Conservation (phyloP, 257 asterid genomes). For the Linaria vulgaris region DNA sequence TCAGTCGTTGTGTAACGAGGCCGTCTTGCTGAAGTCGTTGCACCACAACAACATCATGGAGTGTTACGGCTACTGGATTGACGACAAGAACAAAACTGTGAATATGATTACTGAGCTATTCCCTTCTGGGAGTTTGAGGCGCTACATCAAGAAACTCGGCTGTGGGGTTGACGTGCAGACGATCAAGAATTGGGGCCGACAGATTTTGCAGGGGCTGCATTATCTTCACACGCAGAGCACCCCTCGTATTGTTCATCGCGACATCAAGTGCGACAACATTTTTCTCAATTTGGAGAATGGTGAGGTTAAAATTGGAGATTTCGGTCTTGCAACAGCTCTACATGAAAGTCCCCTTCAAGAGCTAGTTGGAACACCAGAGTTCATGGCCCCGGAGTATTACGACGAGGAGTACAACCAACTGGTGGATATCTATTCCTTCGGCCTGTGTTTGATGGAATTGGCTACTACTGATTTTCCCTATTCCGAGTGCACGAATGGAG, state of each 20-base stretch:
- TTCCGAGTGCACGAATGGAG: slow-evolving; percentile 35
- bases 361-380: slow-evolving; percentile 40
- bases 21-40: slow-evolving; percentile 33
- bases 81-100: slow-evolving; percentile 21
- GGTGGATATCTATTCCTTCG: slow-evolving; percentile 50
- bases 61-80: slow-evolving; percentile 43
- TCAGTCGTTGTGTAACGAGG: slow-evolving; percentile 29
- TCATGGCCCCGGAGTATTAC: slow-evolving; percentile 49
- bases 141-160: slow-evolving; percentile 26
- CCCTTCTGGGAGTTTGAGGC: slow-evolving; percentile 39
- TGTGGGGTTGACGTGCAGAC: slow-evolving; percentile 9
- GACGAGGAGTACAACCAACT: slow-evolving; percentile 44
- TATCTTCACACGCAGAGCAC: slow-evolving; percentile 36
- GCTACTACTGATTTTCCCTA: slow-evolving; percentile 41
- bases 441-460: slow-evolving; percentile 54
- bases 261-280: slow-evolving; percentile 38
- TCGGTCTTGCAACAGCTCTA: slow-evolving; percentile 30
- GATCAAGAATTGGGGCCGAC: slow-evolving; percentile 39
- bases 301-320: slow-evolving; percentile 38
- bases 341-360: slow-evolving; percentile 5
- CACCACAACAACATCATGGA: slow-evolving; percentile 40
- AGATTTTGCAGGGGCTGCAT: slow-evolving; percentile 30
- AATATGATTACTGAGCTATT: slow-evolving; percentile 44
- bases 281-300: slow-evolving; percentile 21
- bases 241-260: slow-evolving; percentile 38